Evolutionary conservation across 2,329 filamentous ascomycete species (phyloP), one percentile per base, ranked within the genome.

Genomic region (Claviceps quebecensis): DNA sequence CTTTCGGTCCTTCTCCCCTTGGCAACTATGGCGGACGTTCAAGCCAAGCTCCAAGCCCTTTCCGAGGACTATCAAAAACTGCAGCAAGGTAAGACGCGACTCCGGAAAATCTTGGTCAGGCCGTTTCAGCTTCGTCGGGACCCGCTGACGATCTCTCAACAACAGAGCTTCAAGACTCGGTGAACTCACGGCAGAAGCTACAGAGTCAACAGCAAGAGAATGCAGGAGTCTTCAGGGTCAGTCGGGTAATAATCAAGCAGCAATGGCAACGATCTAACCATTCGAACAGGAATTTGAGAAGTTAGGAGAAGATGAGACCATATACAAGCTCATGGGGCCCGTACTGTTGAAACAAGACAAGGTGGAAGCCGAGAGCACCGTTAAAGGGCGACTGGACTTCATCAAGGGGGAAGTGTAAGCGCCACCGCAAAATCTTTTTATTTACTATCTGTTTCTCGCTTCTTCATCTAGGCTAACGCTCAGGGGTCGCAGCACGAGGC

Each of bases 201-300:
- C 90, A 96, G 66, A 86, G 89, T 6, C 93, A 98, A 68, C 86
- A 86, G 66, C 87, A 95, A 63, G 93, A 98, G 67, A 98, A 97
- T 65, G 71, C 83, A 47, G 83, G 85, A 16, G 93, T 98, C 9
- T 82, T 94, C 66, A 85, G 87, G 70, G 87, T 87, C 59, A 45
- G 34, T 9, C 37, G 17, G 34, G 23, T 6, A 8, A 8, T 17
- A 26, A 34, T 5, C 5, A 23, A 13, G 4, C 41, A 5, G 17
- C 44, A 13, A 22, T 16, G 26, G 11, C 8, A 2, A 17, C 29
- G 7, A 45, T 37, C 48, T 46, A 19, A 46, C 29, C 16, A 8
- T 4, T 36, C 5, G 8, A n/a, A 37, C 56, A 93, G 83, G 91
- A 97, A 68, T 97, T 97, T 66, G 75, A 80, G 41, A 76, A 77